Evolutionary conservation across 179 eudicot genomes (phyloP), one percentile per base, ranked within the genome.

Genomic region (Beta corolliflora): DNA sequence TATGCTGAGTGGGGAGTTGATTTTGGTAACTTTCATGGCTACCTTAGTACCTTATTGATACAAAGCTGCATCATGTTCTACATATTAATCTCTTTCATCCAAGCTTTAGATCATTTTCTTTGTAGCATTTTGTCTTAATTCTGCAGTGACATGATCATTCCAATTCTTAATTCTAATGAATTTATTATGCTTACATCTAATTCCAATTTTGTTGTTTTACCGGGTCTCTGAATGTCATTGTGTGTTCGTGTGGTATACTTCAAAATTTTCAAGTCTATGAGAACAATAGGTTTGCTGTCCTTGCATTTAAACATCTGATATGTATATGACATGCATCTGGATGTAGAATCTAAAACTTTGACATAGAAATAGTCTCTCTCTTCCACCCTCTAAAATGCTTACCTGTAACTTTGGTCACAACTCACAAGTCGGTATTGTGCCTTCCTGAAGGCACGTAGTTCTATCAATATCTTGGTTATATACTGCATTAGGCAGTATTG

Each of bases 1-100:
- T 96, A 94, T 87, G 94, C 96, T 9, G 89, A 89, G 23, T 96
- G 99, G 99, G 97, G 96, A 75, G 91, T 96, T 65, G 99, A 96
- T 90, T 92, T 91, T 79, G 93, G 99, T 96, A 91, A 78, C 41
- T 66, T 11, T n/a, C 13, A 71, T 65, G 71, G 12, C 61, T 65
- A 12, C 41, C 72, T 8, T 77, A 67, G 44, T 46, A 54, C 31
- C 23, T 12, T 18, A 41, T 54, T 65, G 45, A 9, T 5, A 56
- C 25, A 53, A 46, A 6, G 9, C 58, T 71, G 8, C 50, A 21
- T 67, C 44, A n/a, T 19, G 15, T 65, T 68, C 58, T 68, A 3
- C 55, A 54, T 36, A 19, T 9, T 36, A 6, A 23, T 5, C 50
- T 8, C 46, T 48, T 6, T 77, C 41, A 36, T 36, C 46, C 9